A percentile compares a stretch with the other conserved stretches of the same genome.
These are phyloP conservation scores for Plasmodium knowlesi DNA, from an alignment of 169 alveolate genomes.

Conservation along the genomic window DNA sequence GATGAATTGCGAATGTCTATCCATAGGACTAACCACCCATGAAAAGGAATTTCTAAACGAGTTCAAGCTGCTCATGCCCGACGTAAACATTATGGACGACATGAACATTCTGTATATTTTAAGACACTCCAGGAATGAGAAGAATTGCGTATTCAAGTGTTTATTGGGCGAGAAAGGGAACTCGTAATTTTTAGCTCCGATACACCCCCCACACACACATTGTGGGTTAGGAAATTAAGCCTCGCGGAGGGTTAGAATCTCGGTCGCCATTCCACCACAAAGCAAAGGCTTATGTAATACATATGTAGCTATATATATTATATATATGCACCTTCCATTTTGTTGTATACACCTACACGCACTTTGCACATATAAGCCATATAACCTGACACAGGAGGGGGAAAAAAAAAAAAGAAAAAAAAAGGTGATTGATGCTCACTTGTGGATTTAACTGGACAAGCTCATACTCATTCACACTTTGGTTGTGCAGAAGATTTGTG, in stretches of 20 bases:
- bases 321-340: too few species aligned
- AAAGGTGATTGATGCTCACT: too few species aligned
- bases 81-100: conserved; percentile 46
- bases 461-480: too few species aligned
- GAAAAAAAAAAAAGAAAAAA: too few species aligned
- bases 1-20: conserved; percentile 42
- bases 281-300: too few species aligned
- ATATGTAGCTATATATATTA: too few species aligned
- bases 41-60: conserved; percentile 45
- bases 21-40: conserved; percentile 36
- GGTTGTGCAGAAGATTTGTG: too few species aligned
- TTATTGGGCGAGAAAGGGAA: conserved; percentile 18
- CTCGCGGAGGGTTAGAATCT: not conserved
- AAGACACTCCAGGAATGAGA: conserved; percentile 50
- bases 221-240: not conserved
- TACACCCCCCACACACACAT: not conserved
- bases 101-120: conserved; percentile 39
- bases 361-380: too few species aligned
- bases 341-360: too few species aligned
- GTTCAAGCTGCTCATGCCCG: conserved; percentile 57
- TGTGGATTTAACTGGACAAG: too few species aligned
- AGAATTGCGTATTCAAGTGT: conserved; percentile 36
- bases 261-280: too few species aligned
- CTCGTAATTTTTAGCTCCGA: not conserved
- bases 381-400: too few species aligned